Evolutionary conservation across 306 rosid species (phyloP), one percentile per base, ranked within the genome.

Genomic region (Trifolium pratense): DNA sequence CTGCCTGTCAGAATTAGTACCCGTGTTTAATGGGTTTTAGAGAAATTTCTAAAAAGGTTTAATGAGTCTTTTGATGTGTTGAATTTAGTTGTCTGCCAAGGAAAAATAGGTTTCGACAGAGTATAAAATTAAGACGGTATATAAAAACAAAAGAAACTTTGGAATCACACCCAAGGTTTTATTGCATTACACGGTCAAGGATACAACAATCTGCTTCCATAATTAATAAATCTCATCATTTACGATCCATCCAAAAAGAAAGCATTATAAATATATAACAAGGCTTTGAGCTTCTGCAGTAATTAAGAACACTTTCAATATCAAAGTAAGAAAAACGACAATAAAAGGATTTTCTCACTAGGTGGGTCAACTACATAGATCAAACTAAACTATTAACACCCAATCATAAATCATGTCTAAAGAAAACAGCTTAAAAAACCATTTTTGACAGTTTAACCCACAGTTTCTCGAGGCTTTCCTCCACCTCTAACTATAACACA

Each of bases 171-270:
- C n/a, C 52, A 48, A 46, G 52, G 39, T 32, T 45, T 45, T 12
- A 61, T 60, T 29, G 48, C 68, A 68, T 76, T 51, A 43, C 60
- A 43, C 40, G 14, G 49, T 43, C 80, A 76, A 8, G 52, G 58
- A 69, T 26, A 58, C 63, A 23, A 37, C 48, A 42, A 67, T 42
- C 48, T 66, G 39, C 58, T 18, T 15, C 49, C 60, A 17, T 67
- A 40, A 45, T 9, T 37, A 11, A 71, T 55, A 21, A 46, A 46
- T 59, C 48, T 68, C 42, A 31, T 23, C 23, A 25, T 46, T 68
- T 20, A 20, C 63, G 20, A 76, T 36, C 56, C 6, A 70, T 59
- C 69, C 11, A 60, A 31, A 32, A 61, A 32, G 15, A 36, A 40
- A 34, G 64, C 16, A 70, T 36, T 63, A 60, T 34, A 34, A 34